Evolutionary conservation across 2,329 filamentous ascomycete genomes (phyloP).

Genomic region (Rhexocercosporidium sp.): DNA sequence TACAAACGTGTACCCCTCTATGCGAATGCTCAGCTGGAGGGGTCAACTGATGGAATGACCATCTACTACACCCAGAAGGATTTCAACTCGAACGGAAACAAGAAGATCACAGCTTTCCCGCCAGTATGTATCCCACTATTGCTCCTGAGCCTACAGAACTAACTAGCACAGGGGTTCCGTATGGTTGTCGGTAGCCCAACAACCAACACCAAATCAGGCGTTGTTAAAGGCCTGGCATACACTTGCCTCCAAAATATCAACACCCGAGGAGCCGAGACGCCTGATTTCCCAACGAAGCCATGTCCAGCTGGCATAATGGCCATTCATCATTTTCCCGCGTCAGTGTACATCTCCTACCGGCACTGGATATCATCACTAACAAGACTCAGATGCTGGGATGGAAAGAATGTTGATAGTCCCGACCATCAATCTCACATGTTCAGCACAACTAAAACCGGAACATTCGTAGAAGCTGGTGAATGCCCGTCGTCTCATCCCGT

Average conservation of each 20-base stretch:
- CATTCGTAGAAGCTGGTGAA: constrained; percentile 6
- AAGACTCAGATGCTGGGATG: constrained; percentile 32
- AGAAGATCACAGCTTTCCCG: constrained; percentile 23
- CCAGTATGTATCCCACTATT: constrained; percentile 14
- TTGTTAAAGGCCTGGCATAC: constrained; percentile 6
- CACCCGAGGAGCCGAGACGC: constrained; percentile 13
- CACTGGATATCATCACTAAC: background rate
- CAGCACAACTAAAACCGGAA: background rate
- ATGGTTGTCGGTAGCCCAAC: constrained; percentile 27
- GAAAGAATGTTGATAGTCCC: constrained; percentile 21
- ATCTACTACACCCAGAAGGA: constrained; percentile 23
- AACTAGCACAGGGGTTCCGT: constrained; percentile 25
- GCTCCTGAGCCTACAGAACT: background rate
- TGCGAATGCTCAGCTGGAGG: constrained; percentile 16
- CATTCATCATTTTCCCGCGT: constrained; percentile 40
- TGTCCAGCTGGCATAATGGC: constrained; percentile 43
- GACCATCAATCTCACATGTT: constrained; percentile 22
- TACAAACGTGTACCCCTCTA: constrained; percentile 24
- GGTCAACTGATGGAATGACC: constrained; percentile 24
- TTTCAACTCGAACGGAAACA: constrained; percentile 5
- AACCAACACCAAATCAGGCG: constrained; percentile 18
- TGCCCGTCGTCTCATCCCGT: constrained; percentile 17
- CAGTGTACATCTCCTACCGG: constrained; percentile 1
- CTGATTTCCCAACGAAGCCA: constrained; percentile 26
- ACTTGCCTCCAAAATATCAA: constrained; percentile 5